Evolutionary conservation across 192 early-diverging fungal genomes (phyloP).

Genomic region (Rhizophagus clarus): DNA sequence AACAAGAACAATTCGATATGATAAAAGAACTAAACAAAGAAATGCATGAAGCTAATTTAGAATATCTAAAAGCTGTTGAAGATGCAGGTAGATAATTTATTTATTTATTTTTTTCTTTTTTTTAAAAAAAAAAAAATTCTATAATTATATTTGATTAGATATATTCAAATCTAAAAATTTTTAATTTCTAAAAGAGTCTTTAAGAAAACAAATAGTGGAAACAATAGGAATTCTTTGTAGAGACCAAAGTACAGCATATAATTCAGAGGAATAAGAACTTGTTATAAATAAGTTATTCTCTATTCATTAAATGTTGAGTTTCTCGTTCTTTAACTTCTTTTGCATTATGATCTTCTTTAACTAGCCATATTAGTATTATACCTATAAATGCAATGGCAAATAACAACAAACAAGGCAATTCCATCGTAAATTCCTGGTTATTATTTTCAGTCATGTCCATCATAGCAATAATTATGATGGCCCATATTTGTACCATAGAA

Average conservation of each 20-base stretch:
- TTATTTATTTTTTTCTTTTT: not conserved
- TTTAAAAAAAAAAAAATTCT: too few species aligned
- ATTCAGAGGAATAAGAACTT: not conserved
- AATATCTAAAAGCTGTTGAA: constrained; percentile 38
- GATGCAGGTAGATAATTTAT: constrained; percentile 34
- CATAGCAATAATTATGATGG: constrained; percentile 36
- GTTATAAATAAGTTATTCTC: not conserved
- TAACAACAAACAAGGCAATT: constrained; percentile 30
- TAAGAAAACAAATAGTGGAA: constrained; percentile 39
- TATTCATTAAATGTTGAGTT: not conserved
- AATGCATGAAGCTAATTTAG: constrained; percentile 40
- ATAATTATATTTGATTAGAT: too few species aligned
- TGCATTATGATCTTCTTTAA: not conserved
- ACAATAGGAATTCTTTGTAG: constrained; percentile 37
- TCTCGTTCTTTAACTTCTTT: not conserved
- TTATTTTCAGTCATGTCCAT: constrained; percentile 44
- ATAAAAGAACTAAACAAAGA: constrained; percentile 39
- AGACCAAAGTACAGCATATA: constrained; percentile 32
- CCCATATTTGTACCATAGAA: constrained; percentile 40
- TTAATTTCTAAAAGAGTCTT: constrained; percentile 21
- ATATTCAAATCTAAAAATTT: constrained; percentile 4
- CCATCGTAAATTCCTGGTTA: constrained; percentile 40
- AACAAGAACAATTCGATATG: constrained; percentile 43
- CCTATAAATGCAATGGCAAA: constrained; percentile 7
- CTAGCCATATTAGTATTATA: not conserved